Percentiles rank a stretch among this genome's conserved stretches.
Evolutionary conservation across 305 asterid genomes (phyloP).

Genomic region (Solanum aculeatissimum): DNA sequence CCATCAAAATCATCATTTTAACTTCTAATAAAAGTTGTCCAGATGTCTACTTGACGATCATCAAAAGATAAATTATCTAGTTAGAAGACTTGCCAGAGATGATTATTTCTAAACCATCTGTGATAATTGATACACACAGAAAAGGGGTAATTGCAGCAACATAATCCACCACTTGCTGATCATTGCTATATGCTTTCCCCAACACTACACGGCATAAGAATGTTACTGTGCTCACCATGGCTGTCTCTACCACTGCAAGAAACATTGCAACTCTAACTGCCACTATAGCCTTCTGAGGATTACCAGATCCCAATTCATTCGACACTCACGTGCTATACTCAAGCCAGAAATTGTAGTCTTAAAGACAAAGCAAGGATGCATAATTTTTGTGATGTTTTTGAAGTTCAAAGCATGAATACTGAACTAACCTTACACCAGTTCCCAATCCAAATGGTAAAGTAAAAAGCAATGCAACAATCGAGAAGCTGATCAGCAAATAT

Average conservation of each 20-base stretch:
- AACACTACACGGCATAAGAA: conserved; percentile 20
- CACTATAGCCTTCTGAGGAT: conserved; percentile 26
- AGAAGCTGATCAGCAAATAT: conserved; percentile 10
- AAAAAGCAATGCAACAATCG: conserved; percentile 14
- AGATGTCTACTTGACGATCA: background rate
- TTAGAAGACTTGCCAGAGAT: conserved; percentile 23
- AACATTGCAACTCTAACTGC: conserved; percentile 29
- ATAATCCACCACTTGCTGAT: conserved; percentile 38
- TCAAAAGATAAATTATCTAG: background rate
- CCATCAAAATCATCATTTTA: too few relatives aligned
- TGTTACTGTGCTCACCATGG: conserved; percentile 17
- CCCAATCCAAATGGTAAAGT: conserved; percentile 29
- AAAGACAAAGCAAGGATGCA: background rate
- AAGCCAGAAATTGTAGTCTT: background rate
- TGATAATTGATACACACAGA: conserved; percentile 27
- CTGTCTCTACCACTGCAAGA: conserved; percentile 28
- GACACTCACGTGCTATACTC: conserved; percentile 43
- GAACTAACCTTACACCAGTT: conserved; percentile 29
- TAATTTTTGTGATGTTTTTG: background rate
- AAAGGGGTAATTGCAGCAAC: conserved; percentile 33
- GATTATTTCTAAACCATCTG: conserved; percentile 36
- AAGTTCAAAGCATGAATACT: background rate
- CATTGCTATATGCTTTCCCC: conserved; percentile 39
- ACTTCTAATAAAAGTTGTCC: too few relatives aligned
- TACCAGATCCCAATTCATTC: conserved; percentile 49